A percentile compares a stretch with the other conserved stretches of the same genome.
phyloP scores from a whole-genome alignment of 139 green algal species.

The Closterium sp. region DNA sequence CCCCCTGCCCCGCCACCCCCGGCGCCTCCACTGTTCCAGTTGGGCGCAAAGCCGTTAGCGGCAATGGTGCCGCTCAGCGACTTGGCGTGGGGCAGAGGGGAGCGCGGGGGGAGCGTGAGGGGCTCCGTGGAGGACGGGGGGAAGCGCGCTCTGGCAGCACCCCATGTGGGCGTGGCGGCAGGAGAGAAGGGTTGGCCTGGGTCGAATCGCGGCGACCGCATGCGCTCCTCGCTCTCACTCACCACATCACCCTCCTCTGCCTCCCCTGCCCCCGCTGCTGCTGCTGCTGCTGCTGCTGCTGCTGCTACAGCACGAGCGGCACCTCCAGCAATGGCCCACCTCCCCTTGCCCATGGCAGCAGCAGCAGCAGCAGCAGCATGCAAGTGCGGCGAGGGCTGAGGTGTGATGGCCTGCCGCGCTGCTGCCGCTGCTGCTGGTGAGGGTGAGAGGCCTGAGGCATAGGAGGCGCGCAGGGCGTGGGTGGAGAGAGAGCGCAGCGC shows the following conservation, averaged over 20 bases:
- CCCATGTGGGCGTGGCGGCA: not conserved
- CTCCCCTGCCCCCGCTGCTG: not conserved
- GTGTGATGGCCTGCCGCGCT: too few relatives aligned
- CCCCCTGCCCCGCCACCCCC: not conserved
- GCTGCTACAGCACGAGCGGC: too few relatives aligned
- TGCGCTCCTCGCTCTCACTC: not conserved
- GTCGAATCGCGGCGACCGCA: not conserved
- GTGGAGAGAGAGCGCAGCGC: not conserved
- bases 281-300: too few relatives aligned
- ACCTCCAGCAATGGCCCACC: not conserved
- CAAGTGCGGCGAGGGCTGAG: too few relatives aligned
- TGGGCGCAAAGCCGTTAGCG: not conserved
- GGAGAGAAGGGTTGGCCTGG: not conserved
- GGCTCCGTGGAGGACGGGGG: not conserved
- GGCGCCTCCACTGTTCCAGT: not conserved
- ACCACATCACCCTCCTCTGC: not conserved
- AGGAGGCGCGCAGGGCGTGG: not conserved
- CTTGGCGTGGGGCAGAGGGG: not conserved
- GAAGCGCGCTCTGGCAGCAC: not conserved
- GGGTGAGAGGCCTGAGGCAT: not conserved
- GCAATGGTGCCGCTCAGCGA: not conserved
- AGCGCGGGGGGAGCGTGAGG: not conserved
- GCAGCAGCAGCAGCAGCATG: too few relatives aligned
- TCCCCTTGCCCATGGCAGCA: not conserved
- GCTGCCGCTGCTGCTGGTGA: not conserved